Base-by-base conservation (phyloP, 805 yeast genomes). In the Kodamaea lidongshanica region DNA sequence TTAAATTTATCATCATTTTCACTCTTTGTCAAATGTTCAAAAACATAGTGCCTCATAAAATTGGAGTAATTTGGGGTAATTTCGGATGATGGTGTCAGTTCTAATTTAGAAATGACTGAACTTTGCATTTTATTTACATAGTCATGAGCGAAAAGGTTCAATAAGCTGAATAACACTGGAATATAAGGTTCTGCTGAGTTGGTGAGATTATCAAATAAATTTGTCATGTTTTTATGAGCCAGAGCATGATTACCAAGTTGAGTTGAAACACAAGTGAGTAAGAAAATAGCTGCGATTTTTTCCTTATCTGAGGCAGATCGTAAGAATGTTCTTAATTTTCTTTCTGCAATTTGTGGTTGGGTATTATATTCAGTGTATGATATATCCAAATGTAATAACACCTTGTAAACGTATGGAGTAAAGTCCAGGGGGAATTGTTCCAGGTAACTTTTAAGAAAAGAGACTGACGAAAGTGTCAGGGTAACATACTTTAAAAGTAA, bases 401-500 rank as follows among this genome's bases (percentile, higher is more conserved):
- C 34, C 34, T 52, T 56, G 40, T 50, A 61, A 3, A 53, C 36
- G 8, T 49, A 23, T 4, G 57, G 54, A 5, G 54, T 48, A 27
- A 41, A 50, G 41, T 64, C 70, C 14, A 58, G 60, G 1, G 46
- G 44, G 30, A 43, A 54, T 18, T 47, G 48, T 19, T 27, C 16
- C 4, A 46, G 24, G 29, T 44, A 57, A 12, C 45, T 33, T 12
- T 22, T 17, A 10, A 46, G 33, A 24, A 51, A 52, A 12, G 34
- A 37, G 21, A 38, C 39, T 30, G 58, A 42, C 3, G 42, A 27
- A 19, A 35, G 38, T 14, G 55, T 40, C 28, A 62, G 46, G 5
- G 67, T 42, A 21, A 53, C 46, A 41, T 49, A 63, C 10, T 61
- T 58, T 39, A 74, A 54, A 16, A 68, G 40, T 16, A 68, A 39